Base-by-base conservation (phyloP, 2,329 filamentous ascomycete species). In the Pestalotiopsis sp. region DNA sequence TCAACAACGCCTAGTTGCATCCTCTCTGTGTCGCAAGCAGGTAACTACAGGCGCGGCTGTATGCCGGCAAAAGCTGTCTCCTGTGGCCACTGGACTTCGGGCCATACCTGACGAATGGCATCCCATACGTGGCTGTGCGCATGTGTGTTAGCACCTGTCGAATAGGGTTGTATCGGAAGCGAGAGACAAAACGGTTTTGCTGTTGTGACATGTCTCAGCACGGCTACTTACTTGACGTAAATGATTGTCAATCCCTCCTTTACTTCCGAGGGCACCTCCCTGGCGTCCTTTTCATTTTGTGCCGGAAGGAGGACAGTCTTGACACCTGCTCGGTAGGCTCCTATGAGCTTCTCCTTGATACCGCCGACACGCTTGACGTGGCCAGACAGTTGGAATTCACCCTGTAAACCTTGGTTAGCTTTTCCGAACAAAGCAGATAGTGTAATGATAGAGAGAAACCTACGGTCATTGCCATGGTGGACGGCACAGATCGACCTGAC, bases 291-390 rank as follows among this genome's bases (percentile, higher is more conserved):
- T 71, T 91, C 88, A 79, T 99, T 99, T 74, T 93, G 92, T 39
- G 91, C 88, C 3, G 96, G 96, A 7, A 99, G 84, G 69, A 99
- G 80, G 7, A 99, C 95, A 39, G 93, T 95, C 86, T 97, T 97
- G 70, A 99, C 95, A 36, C 96, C 96, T 2, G 96, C 96, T 67
- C 95, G 88, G 77, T 97, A 85, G 9, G 96, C 96, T 25, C 96
- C 96, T 77, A 99, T 98, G 66, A 98, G 86, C 81, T 99, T 99
- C 88, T 99, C 95, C 82, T 98, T 98, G 83, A 99, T 98, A 20
- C 96, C 96, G 66, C 96, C 96, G 45, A 99, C 96, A 31, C 95
- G 94, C 81, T 96, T 93, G 68, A 99, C 92, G 72, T 94, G 90
- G 25, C 96, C 96, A 57, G 96, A 89, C 31, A 99, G 88, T 68